Percentiles rank a stretch among this genome's conserved stretches.
phyloP scores from a whole-genome alignment of 1,139 yeast genomes.

The Geotrichum cucujoidarum region DNA sequence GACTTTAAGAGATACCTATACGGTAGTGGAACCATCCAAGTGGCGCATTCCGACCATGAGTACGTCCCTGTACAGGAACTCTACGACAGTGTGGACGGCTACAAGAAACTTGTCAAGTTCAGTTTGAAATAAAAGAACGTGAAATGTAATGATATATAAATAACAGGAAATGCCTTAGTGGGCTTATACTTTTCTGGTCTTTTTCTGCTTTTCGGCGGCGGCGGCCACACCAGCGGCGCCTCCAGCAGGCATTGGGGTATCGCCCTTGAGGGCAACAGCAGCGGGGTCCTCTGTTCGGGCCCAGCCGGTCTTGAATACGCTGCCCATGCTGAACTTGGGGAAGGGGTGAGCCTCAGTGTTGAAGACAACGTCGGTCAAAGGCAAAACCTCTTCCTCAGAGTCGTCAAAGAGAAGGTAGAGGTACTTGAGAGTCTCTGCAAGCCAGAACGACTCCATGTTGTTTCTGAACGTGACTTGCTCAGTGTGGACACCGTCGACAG shows the following conservation, averaged over 20 bases:
- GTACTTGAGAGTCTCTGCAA: slow-evolving; percentile 88
- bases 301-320: slow-evolving; percentile 65
- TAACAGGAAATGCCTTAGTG: neutral
- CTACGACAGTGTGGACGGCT: slow-evolving; percentile 51
- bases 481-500: slow-evolving; percentile 59
- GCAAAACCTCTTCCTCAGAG: slow-evolving; percentile 53
- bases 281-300: slow-evolving; percentile 20
- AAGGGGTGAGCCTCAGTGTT: slow-evolving; percentile 93
- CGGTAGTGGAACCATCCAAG: slow-evolving; percentile 65
- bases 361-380: slow-evolving; percentile 67
- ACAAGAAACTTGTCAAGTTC: slow-evolving; percentile 44
- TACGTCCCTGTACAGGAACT: slow-evolving; percentile 50
- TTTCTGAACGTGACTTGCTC: slow-evolving; percentile 52
- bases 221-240: slow-evolving; percentile 7
- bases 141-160: neutral
- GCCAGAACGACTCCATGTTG: slow-evolving; percentile 90
- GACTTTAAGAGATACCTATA: slow-evolving; percentile 49
- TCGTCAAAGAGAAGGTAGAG: slow-evolving; percentile 72
- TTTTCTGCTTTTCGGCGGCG: neutral
- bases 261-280: neutral
- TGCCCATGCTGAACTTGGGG: slow-evolving; percentile 60
- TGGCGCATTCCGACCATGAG: slow-evolving; percentile 63
- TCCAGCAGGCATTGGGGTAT: neutral
- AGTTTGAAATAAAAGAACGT: slow-evolving; percentile 15
- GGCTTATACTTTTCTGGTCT: neutral